phyloP scores from a whole-genome alignment of 2,329 filamentous ascomycete species.

The Thyridium curvatum region DNA sequence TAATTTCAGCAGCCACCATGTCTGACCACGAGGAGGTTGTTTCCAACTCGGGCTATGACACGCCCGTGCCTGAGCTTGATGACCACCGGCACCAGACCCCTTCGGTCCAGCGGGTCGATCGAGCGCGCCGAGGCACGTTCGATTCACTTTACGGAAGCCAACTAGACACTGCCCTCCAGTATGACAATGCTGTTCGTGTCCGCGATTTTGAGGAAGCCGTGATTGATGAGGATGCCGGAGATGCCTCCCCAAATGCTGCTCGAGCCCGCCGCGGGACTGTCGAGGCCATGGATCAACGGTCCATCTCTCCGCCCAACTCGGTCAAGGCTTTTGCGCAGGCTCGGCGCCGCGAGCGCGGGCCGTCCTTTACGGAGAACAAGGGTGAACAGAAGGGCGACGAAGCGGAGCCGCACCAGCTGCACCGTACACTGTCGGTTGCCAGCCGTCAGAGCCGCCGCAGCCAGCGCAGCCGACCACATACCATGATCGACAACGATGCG shows the following conservation, averaged over 20 bases:
- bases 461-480: constrained; percentile 49
- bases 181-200: constrained; percentile 37
- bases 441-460: constrained; percentile 56
- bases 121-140: constrained; percentile 64
- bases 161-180: constrained; percentile 3
- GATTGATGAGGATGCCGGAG: constrained; percentile 63
- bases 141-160: constrained; percentile 57
- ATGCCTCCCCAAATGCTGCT: constrained; percentile 32
- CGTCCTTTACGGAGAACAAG: constrained; percentile 44
- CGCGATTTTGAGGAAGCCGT: constrained; percentile 86
- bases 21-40: constrained; percentile 56
- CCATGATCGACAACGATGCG: constrained; percentile 51
- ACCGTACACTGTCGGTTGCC: constrained; percentile 64
- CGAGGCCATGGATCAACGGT: constrained; percentile 55
- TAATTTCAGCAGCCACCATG: constrained; percentile 48
- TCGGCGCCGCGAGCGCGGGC: constrained; percentile 73
- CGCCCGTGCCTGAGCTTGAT: constrained; percentile 74
- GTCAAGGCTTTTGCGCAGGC: constrained; percentile 95
- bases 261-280: constrained; percentile 51
- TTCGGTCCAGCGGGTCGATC: constrained; percentile 53
- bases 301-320: constrained; percentile 86
- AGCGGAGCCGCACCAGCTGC: constrained; percentile 50
- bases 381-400: constrained; percentile 23
- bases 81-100: constrained; percentile 71
- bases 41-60: constrained; percentile 60